These are phyloP conservation scores for Talaromyces liani DNA, from an alignment of 495 filamentous ascomycete genomes.

Conservation along the genomic window DNA sequence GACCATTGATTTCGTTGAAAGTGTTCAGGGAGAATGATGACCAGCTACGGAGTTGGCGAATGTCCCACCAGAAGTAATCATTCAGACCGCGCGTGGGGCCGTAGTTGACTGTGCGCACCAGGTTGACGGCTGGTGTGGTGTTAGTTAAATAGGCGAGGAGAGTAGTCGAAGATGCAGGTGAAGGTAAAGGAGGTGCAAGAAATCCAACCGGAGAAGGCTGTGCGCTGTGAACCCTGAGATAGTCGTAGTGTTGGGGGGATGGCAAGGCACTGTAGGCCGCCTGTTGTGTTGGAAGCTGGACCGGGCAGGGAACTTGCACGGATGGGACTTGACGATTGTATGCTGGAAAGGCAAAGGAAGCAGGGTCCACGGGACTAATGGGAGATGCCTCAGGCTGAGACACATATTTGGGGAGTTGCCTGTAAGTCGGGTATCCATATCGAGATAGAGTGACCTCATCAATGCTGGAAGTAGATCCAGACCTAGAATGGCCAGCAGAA, in stretches of 20 bases:
- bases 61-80: slow-evolving; percentile 90
- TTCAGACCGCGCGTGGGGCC: slow-evolving; percentile 59
- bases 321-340: slow-evolving; percentile 16
- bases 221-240: slow-evolving; percentile 29
- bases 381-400: slow-evolving; percentile 38
- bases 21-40: slow-evolving; percentile 62
- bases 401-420: slow-evolving; percentile 64
- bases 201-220: slow-evolving; percentile 43
- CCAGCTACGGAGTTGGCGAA: slow-evolving; percentile 81
- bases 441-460: slow-evolving; percentile 59
- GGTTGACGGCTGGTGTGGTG: slow-evolving; percentile 68
- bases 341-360: slow-evolving; percentile 36
- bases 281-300: slow-evolving; percentile 24
- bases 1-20: slow-evolving; percentile 65
- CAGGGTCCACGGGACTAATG: slow-evolving; percentile 38
- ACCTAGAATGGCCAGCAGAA: slow-evolving; percentile 41
- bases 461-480: slow-evolving; percentile 61
- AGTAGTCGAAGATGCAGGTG: slow-evolving; percentile 51
- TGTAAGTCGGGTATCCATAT: slow-evolving; percentile 75
- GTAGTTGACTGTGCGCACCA: slow-evolving; percentile 75
- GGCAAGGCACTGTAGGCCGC: slow-evolving; percentile 25
- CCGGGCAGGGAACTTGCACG: slow-evolving; percentile 12
- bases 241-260: slow-evolving; percentile 32
- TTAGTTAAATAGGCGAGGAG: slow-evolving; percentile 71
- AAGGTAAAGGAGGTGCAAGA: slow-evolving; percentile 27